phyloP scores from a whole-genome alignment of 2,329 filamentous ascomycete genomes.

The Hypoxylon sp. region DNA sequence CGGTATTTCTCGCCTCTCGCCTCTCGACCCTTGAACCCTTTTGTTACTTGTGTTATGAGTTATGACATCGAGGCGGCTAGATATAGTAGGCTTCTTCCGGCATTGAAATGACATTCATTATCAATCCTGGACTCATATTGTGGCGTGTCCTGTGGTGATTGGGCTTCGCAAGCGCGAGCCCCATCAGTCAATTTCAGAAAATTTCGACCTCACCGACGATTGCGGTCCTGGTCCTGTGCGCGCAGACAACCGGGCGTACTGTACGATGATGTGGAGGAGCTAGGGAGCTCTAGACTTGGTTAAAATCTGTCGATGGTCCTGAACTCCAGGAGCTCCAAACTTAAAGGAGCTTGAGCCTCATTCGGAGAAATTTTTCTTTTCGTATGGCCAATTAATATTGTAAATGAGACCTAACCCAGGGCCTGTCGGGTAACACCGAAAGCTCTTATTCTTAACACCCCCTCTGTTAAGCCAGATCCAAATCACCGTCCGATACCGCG shows the following conservation, averaged over 20 bases:
- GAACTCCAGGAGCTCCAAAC: slow-evolving; percentile 20
- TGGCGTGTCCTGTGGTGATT: slow-evolving; percentile 41
- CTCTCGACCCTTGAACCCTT: slow-evolving; percentile 19
- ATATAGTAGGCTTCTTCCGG: slow-evolving; percentile 16
- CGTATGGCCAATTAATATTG: slow-evolving; percentile 1
- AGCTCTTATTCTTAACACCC: slow-evolving; percentile 1
- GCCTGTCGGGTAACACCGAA: too few relatives aligned
- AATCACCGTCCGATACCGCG: not conserved
- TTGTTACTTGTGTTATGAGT: slow-evolving; percentile 13
- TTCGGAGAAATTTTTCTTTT: slow-evolving; percentile 18
- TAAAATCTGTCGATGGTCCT: not conserved
- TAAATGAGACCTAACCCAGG: too few relatives aligned
- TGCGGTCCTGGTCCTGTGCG: slow-evolving; percentile 8
- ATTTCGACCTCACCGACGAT: slow-evolving; percentile 31
- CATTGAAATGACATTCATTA: slow-evolving; percentile 30
- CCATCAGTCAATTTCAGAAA: slow-evolving; percentile 37
- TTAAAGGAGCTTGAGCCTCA: slow-evolving; percentile 24
- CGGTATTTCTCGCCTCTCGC: slow-evolving; percentile 18
- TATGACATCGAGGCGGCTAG: slow-evolving; percentile 24
- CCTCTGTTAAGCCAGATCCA: slow-evolving; percentile 5
- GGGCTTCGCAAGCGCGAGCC: slow-evolving; percentile 35
- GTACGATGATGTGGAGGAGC: slow-evolving; percentile 20
- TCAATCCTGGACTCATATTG: slow-evolving; percentile 21
- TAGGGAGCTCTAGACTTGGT: slow-evolving; percentile 20
- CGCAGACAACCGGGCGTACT: slow-evolving; percentile 16